A percentile compares a stretch with the other conserved stretches of the same genome.
Conservation (phyloP, 257 asterid genomes). For the Solanum chiquidenum region DNA sequence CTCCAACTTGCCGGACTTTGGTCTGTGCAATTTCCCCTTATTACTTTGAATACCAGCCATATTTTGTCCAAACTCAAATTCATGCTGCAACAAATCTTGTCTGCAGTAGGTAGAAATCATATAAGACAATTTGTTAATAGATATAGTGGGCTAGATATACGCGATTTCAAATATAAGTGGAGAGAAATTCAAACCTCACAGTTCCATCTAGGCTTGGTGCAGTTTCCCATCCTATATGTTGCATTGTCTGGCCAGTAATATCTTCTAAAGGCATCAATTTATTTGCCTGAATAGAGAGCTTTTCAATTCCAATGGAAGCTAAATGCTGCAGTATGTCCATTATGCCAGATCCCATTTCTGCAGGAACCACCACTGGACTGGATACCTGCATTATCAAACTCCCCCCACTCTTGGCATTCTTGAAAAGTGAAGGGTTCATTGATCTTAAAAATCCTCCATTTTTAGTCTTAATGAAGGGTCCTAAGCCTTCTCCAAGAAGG, state of each 20-base stretch:
- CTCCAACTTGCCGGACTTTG: constrained; percentile 14
- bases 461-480: constrained; percentile 68
- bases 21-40: constrained; percentile 11
- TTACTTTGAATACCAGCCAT: constrained; percentile 15
- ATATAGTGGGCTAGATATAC: background rate
- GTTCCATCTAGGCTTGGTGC: constrained; percentile 45
- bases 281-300: constrained; percentile 88
- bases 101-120: constrained; percentile 25
- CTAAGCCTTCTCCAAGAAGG: constrained; percentile 70
- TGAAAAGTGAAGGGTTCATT: constrained; percentile 70
- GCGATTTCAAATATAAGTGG: background rate
- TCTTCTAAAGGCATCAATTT: constrained; percentile 92
- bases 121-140: background rate
- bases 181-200: constrained; percentile 39
- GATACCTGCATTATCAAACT: constrained; percentile 84
- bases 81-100: constrained; percentile 31
- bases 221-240: constrained; percentile 76
- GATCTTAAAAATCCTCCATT: constrained; percentile 84
- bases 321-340: constrained; percentile 76
- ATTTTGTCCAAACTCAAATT: constrained; percentile 19
- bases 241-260: constrained; percentile 68
- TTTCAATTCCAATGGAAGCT: constrained; percentile 86
- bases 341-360: constrained; percentile 86
- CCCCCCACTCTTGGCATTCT: constrained; percentile 55
- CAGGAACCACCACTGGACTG: constrained; percentile 87